phyloP scores from a whole-genome alignment of 345 rosid genomes.

The Pistacia vera region DNA sequence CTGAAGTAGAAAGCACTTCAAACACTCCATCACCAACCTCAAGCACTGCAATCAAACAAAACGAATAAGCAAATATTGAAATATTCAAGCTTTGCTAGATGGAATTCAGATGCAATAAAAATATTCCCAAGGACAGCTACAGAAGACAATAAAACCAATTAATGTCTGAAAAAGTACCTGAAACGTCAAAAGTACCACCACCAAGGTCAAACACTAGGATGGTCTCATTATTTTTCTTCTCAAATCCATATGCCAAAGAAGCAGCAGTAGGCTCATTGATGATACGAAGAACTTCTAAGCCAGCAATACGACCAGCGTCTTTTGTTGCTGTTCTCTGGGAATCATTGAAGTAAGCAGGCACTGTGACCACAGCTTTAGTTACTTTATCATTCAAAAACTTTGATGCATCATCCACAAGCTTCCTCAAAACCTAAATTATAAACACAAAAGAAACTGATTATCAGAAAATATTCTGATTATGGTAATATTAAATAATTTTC shows the following conservation, averaged over 20 bases:
- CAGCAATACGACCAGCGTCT: slow-evolving; percentile 95
- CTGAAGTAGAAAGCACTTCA: slow-evolving; percentile 98
- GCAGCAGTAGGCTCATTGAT: slow-evolving; percentile 99
- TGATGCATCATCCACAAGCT: slow-evolving; percentile 96
- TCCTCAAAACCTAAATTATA: slow-evolving; percentile 77
- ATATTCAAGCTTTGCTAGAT: neutral
- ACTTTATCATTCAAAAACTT: slow-evolving; percentile 72
- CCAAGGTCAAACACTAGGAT: slow-evolving; percentile 99
- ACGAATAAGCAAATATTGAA: neutral
- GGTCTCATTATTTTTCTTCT: slow-evolving; percentile 90
- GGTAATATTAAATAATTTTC: neutral
- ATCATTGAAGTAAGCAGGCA: slow-evolving; percentile 84
- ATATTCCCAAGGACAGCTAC: neutral
- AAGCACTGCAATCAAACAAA: slow-evolving; percentile 57
- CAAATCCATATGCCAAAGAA: slow-evolving; percentile 96
- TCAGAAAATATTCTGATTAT: neutral
- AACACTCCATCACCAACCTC: slow-evolving; percentile 99
- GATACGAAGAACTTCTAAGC: slow-evolving; percentile 84
- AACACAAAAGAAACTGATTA: neutral
- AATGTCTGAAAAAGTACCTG: slow-evolving; percentile 50
- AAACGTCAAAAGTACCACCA: slow-evolving; percentile 99
- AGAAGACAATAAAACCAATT: neutral
- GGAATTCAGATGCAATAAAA: too few species aligned
- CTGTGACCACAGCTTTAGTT: slow-evolving; percentile 70
- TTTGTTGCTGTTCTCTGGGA: slow-evolving; percentile 97